Conservation (phyloP, 1,284 basidiomycete genomes). For the Sphagnurus paluster region DNA sequence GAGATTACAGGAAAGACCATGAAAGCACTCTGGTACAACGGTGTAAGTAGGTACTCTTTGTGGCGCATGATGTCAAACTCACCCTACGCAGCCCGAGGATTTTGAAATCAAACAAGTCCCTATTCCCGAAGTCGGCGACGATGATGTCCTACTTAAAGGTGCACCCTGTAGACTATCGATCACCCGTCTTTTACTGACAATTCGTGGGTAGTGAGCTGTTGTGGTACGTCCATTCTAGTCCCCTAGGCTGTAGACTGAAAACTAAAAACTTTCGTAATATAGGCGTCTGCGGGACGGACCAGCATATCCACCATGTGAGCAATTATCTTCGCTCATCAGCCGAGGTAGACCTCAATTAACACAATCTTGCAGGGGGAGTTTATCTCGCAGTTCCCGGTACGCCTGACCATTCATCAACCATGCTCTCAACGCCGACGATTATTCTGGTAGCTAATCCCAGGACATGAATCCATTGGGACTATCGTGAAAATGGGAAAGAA, state of each 20-base stretch:
- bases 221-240: constrained; percentile 36
- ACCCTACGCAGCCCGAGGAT: constrained; percentile 36
- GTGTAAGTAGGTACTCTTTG: constrained; percentile 21
- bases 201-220: constrained; percentile 45
- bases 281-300: constrained; percentile 74
- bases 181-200: constrained; percentile 4
- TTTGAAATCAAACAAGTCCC: constrained; percentile 56
- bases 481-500: constrained; percentile 68
- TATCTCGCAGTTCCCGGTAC: constrained; percentile 26
- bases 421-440: neutral
- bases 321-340: neutral
- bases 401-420: neutral
- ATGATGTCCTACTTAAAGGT: constrained; percentile 66
- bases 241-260: neutral
- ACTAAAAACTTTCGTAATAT: neutral
- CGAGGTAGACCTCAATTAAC: neutral
- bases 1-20: constrained; percentile 25
- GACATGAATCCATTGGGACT: constrained; percentile 73
- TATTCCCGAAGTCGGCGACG: constrained; percentile 53
- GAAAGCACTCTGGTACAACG: constrained; percentile 38
- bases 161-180: neutral
- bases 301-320: constrained; percentile 25
- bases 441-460: constrained; percentile 56
- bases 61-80: neutral
- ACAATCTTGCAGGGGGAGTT: constrained; percentile 24